A percentile compares a stretch with the other conserved stretches of the same genome.
Evolutionary conservation across 2,329 filamentous ascomycete species (phyloP).

Genomic region (Aulographum hederae): DNA sequence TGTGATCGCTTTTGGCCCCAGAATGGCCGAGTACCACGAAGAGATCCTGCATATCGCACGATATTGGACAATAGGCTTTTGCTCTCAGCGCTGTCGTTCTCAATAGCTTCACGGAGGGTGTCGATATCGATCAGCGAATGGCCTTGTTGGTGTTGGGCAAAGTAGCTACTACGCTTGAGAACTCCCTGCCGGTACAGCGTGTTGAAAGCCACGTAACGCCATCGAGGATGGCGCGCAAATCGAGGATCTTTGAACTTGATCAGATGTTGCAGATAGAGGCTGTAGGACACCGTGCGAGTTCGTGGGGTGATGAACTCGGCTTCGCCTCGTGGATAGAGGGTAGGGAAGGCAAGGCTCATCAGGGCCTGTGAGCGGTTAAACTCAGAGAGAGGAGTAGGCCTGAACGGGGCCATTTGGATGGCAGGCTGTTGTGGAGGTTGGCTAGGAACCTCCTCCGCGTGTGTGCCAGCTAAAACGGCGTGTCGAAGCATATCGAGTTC

Average conservation of each 20-base stretch:
- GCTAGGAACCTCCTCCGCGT: not conserved
- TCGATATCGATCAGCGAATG: not conserved
- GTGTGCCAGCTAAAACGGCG: not conserved
- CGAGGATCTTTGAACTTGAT: not conserved
- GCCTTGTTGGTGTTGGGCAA: not conserved
- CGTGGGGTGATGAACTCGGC: conserved; percentile 1
- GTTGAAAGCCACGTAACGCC: conserved; percentile 1
- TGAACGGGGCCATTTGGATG: not conserved
- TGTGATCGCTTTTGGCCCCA: not conserved
- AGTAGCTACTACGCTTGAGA: not conserved
- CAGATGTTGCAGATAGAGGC: not conserved
- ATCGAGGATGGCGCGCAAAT: not conserved
- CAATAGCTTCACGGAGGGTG: not conserved
- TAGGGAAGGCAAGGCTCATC: not conserved
- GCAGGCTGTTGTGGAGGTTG: not conserved
- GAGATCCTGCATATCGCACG: not conserved
- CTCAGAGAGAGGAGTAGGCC: not conserved
- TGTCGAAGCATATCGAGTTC: not conserved
- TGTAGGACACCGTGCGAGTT: not conserved
- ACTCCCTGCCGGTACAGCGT: not conserved
- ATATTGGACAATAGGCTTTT: not conserved
- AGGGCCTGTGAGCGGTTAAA: not conserved
- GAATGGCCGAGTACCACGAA: conserved; percentile 1
- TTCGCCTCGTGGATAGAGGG: not conserved
- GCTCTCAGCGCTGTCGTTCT: not conserved